Percentiles rank a stretch among this genome's conserved stretches.
phyloP scores from a whole-genome alignment of 2,329 filamentous ascomycete species.

The Epichloe bromicola region DNA sequence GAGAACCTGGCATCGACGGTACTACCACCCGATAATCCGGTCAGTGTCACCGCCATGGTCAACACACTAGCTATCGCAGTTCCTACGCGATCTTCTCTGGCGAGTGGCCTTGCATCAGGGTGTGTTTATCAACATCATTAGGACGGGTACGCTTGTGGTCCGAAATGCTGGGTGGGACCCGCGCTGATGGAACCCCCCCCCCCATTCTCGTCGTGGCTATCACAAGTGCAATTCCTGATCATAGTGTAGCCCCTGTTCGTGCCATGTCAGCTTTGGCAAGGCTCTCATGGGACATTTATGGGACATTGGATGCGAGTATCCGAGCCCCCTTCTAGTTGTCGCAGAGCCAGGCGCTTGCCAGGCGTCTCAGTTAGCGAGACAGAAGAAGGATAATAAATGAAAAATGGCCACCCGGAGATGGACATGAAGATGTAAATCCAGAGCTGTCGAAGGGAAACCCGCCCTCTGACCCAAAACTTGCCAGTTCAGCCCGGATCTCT shows the following conservation, averaged over 20 bases:
- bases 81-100: slow-evolving; percentile 5
- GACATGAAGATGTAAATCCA: background rate
- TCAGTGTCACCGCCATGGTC: slow-evolving; percentile 1
- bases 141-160: background rate
- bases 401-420: background rate
- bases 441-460: background rate
- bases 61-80: background rate
- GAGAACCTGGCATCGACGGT: background rate
- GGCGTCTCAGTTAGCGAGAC: slow-evolving; percentile 8
- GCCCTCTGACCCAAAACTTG: background rate
- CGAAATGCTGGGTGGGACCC: slow-evolving; percentile 2
- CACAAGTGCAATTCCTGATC: background rate
- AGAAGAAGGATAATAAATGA: background rate
- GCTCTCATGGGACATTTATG: background rate
- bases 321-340: background rate
- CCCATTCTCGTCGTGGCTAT: background rate
- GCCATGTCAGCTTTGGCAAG: background rate
- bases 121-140: background rate
- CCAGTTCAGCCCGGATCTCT: background rate
- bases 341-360: background rate
- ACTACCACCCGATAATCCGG: slow-evolving; percentile 1
- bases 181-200: background rate
- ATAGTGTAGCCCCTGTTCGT: background rate
- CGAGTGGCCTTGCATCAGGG: slow-evolving; percentile 5
- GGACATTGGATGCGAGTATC: slow-evolving; percentile 5